Evolutionary conservation across 495 filamentous ascomycete genomes (phyloP), one percentile per base, ranked within the genome.

Genomic region (Penicillium silybi): DNA sequence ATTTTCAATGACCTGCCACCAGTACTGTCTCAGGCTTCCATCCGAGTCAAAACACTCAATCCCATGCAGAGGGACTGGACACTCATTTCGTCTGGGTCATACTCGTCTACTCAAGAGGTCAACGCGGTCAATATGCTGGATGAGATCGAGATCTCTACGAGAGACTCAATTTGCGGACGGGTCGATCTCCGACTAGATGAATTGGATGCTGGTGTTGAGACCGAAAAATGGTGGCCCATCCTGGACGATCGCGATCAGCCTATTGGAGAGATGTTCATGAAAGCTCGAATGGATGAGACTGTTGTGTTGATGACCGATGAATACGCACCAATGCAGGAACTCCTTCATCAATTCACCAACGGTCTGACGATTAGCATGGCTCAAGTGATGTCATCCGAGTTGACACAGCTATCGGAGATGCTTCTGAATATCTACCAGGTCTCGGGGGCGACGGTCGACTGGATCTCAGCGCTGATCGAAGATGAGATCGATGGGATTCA

Each of bases 381-480:
- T 2, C 80, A 86, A 41, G 78, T 89, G 42, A 74, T 96, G 56
- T 88, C 90, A 6, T 82, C 81, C 0, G 85, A 89, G 59, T 75
- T 97, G 35, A 85, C 84, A 56, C 77, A 83, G 20, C 72, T 97
- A n/a, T 86, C 90, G 8, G 90, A 96, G 61, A 84, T 87, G 29
- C 81, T 99, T 41, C 75, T 97, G 57, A 90, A 96, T 60, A 95
- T 99, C 46, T 99, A 88, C 61, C 93, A 99, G 64, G 95, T 96
- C 11, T 91, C 89, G n/a, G 91, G 90, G 4, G 82, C 83, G 45
- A 86, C 88, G 11, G 83, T 79, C 34, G 90, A 96, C 44, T 99
- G 93, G 93, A 79, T 99, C 23, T 93, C 89, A 71, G 83, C 87
- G 2, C 76, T 99, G 44, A 88, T 95, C 10, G 95, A 99, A 63